Evolutionary conservation across 2,329 filamentous ascomycete species (phyloP), one percentile per base, ranked within the genome.

Genomic region (Dothideomycetes sp.): DNA sequence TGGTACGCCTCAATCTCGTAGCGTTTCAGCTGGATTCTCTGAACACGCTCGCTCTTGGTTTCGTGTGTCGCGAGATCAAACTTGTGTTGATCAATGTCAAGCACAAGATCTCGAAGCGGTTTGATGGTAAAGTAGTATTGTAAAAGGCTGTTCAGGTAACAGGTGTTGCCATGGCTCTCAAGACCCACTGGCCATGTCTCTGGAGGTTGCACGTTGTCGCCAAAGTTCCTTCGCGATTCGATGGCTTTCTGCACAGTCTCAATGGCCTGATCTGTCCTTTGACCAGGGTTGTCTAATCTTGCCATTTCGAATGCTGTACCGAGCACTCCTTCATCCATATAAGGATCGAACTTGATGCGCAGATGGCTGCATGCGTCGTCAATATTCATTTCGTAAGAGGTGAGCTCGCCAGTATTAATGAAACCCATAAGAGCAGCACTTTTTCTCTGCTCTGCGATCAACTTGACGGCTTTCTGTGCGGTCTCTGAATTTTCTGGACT

Each of bases 81-180:
- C 47, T 80, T 75, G 52, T 81, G 75, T 4, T 77, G 61, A 18
- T 89, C 77, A 48, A 84, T 85, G 36, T 85, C 69, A 42, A 93
- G 68, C 3, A 95, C 79, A 47, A 95, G 74, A 4, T 91, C 73
- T 36, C 89, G 77, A 19, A 96, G 69, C 2, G 84, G 79, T 45
- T 79, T 81, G 40, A 96, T 76, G 0, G 88, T 93, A 57, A 94
- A 95, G 49, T 95, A 82, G 56, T 94, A 96, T 52, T 98, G 91
- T 8, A 98, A 69, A 36, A 98, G 73, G 61, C 89, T 96, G 66
- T 98, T 98, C 40, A 98, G 71, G 53, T 98, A 98, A 59, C 91
- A 98, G 0, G 93, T 98, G 54, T 98, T 98, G 43, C 91, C 88
- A 42, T 96, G 94, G 51, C 96, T 98, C 47, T 79, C 75, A 4